These are phyloP conservation scores for Trichoderma gracile DNA, from an alignment of 2,329 filamentous ascomycete genomes.

Conservation along the genomic window DNA sequence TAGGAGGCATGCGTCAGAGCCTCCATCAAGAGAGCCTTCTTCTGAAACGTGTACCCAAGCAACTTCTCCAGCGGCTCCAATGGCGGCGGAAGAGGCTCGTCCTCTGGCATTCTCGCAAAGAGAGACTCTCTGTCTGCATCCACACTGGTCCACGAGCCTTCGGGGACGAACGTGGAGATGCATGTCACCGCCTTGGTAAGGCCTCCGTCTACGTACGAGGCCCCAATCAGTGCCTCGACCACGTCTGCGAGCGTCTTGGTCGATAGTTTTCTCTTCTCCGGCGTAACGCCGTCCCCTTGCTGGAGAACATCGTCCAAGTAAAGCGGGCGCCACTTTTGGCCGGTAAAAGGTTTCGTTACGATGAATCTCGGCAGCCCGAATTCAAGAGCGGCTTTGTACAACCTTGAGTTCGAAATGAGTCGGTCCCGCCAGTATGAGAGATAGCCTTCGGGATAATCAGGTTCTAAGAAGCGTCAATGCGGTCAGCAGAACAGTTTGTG, in stretches of 20 bases:
- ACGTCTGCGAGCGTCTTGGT: constrained; percentile 86
- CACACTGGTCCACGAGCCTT: constrained; percentile 56
- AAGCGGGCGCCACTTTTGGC: constrained; percentile 69
- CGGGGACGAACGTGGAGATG: constrained; percentile 65
- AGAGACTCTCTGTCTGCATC: constrained; percentile 46
- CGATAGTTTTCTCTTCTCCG: constrained; percentile 50
- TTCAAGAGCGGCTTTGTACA: constrained; percentile 64
- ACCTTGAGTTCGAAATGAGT: constrained; percentile 73
- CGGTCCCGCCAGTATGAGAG: constrained; percentile 68
- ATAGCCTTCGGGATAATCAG: constrained; percentile 73
- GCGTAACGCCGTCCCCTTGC: constrained; percentile 4
- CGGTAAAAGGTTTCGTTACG: constrained; percentile 65
- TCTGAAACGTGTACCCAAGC: constrained; percentile 70
- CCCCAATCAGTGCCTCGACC: constrained; percentile 81
- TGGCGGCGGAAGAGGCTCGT: constrained; percentile 41
- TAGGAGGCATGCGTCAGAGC: constrained; percentile 77
- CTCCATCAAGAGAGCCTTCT: constrained; percentile 70
- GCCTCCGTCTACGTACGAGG: constrained; percentile 69
- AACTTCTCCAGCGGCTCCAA: constrained; percentile 60
- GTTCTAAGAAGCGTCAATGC: constrained; percentile 48
- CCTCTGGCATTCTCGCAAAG: constrained; percentile 42
- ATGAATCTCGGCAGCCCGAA: constrained; percentile 72
- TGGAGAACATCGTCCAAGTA: constrained; percentile 50
- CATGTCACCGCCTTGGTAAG: constrained; percentile 62
- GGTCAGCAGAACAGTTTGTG: background rate